A percentile compares a stretch with the other conserved stretches of the same genome.
phyloP scores from a whole-genome alignment of 208 protist genomes.

The Acanthamoeba pearcei region DNA sequence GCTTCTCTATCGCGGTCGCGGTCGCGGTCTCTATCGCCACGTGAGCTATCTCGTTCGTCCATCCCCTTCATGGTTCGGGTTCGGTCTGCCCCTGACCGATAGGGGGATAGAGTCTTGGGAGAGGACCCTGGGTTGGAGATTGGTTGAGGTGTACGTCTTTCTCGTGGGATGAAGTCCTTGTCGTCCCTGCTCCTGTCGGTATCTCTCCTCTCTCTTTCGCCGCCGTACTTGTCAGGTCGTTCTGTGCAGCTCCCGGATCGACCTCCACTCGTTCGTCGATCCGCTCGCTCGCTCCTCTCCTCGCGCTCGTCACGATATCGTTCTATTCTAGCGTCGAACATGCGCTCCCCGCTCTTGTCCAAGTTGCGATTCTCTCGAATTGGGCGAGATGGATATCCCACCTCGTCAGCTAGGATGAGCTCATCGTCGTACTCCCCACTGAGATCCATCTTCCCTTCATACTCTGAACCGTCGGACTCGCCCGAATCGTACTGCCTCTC shows the following conservation, averaged over 20 bases:
- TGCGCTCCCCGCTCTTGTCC: background rate
- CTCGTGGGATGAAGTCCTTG: background rate
- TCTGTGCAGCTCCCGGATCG: background rate
- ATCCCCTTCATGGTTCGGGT: background rate
- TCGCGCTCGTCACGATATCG: conserved; percentile 19
- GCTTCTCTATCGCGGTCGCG: background rate
- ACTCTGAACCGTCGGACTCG: background rate
- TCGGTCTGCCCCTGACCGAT: background rate
- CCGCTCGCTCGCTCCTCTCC: background rate
- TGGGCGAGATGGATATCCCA: background rate
- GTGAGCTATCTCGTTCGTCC: background rate
- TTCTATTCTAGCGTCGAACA: background rate
- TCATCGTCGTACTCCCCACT: background rate
- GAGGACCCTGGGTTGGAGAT: background rate
- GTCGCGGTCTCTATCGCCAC: background rate
- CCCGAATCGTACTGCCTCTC: background rate
- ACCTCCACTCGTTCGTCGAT: background rate
- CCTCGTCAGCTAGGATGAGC: background rate
- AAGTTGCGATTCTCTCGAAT: background rate
- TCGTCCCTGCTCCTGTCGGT: background rate
- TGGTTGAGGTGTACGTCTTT: background rate
- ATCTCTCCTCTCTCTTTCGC: background rate
- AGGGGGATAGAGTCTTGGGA: background rate
- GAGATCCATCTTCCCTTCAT: background rate
- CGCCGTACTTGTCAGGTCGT: background rate